phyloP scores from a whole-genome alignment of 2,329 filamentous ascomycete species.

The Fusarium devonianum region DNA sequence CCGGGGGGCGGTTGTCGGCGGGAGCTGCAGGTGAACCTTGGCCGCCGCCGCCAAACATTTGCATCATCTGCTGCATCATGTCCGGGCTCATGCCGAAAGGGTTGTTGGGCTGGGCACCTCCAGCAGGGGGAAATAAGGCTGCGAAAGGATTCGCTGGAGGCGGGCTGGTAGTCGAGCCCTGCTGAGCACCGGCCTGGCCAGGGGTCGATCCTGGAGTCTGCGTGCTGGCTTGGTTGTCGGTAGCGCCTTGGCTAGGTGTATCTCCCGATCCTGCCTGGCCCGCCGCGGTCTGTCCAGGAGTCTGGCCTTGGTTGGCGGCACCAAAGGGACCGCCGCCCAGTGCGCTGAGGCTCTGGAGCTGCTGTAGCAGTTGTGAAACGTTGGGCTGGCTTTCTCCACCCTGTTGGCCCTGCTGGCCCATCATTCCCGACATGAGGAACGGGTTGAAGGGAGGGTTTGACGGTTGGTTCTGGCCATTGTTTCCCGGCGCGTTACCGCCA shows the following conservation, averaged over 20 bases:
- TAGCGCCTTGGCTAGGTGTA: constrained; percentile 38
- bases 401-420: constrained; percentile 28
- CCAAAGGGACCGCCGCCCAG: constrained; percentile 48
- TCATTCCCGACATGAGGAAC: constrained; percentile 40
- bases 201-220: constrained; percentile 33
- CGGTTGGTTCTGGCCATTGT: constrained; percentile 37
- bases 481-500: constrained; percentile 44
- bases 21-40: constrained; percentile 60
- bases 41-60: constrained; percentile 52
- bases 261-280: constrained; percentile 41
- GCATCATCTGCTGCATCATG: constrained; percentile 61
- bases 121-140: constrained; percentile 61
- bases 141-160: constrained; percentile 71
- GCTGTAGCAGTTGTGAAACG: constrained; percentile 35
- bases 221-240: constrained; percentile 36
- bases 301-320: constrained; percentile 31
- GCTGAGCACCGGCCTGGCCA: constrained; percentile 19
- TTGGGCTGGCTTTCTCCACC: constrained; percentile 23
- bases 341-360: constrained; percentile 41
- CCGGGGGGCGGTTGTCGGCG: constrained; percentile 84
- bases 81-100: constrained; percentile 62
- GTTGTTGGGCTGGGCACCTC: constrained; percentile 46
- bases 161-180: constrained; percentile 45
- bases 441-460: constrained; percentile 57
- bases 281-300: constrained; percentile 39